Evolutionary conservation across 257 asterid species (phyloP).

Genomic region (Solanum chilense): DNA sequence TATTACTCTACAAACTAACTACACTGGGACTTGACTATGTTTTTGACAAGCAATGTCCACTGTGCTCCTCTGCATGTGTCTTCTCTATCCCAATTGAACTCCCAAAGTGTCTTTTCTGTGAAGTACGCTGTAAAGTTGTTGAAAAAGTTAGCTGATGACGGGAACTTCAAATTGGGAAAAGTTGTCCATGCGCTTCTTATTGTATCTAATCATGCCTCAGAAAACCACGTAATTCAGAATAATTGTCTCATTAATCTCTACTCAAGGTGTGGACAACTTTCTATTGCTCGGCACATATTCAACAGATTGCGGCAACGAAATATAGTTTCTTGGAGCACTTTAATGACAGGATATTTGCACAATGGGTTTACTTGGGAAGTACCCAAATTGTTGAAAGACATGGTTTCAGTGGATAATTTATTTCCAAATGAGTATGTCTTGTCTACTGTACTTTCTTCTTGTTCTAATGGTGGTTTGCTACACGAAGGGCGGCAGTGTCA

Average conservation of each 20-base stretch:
- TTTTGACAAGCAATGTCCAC: background rate
- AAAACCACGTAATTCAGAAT: constrained; percentile 38
- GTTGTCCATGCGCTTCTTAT: constrained; percentile 61
- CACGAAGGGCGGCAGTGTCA: constrained; percentile 68
- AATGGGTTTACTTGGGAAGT: constrained; percentile 35
- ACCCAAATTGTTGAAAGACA: constrained; percentile 30
- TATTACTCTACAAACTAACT: background rate
- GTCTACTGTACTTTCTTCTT: constrained; percentile 58
- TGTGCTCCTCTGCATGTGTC: background rate
- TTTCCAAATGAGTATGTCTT: constrained; percentile 52
- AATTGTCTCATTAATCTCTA: constrained; percentile 53
- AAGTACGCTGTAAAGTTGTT: constrained; percentile 23
- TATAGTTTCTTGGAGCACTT: constrained; percentile 60
- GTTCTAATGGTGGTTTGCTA: constrained; percentile 43
- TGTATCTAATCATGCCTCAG: constrained; percentile 27
- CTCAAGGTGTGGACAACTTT: constrained; percentile 44
- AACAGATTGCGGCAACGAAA: constrained; percentile 60
- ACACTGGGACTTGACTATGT: background rate
- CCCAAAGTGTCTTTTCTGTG: background rate
- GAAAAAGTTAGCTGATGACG: constrained; percentile 38
- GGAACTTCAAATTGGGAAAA: constrained; percentile 45
- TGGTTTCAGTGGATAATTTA: constrained; percentile 34
- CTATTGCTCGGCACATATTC: constrained; percentile 50
- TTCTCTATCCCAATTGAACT: background rate
- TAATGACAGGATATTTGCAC: constrained; percentile 64